phyloP scores from a whole-genome alignment of 148 eudicot species.

The Rheum nobile region DNA sequence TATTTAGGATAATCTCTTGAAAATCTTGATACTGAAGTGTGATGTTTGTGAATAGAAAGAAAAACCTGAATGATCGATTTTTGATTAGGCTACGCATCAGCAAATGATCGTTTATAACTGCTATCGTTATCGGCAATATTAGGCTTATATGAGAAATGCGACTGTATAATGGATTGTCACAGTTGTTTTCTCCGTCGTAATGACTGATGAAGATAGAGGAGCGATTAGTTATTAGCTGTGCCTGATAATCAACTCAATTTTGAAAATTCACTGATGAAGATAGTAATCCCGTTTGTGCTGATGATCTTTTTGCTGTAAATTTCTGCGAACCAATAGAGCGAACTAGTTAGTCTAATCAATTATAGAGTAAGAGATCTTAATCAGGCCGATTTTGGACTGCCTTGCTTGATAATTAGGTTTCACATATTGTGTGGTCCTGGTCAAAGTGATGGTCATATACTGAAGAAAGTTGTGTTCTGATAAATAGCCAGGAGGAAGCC shows the following conservation, averaged over 20 bases:
- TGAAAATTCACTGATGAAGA: neutral
- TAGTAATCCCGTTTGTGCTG: neutral
- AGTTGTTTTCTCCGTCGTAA: too few species aligned
- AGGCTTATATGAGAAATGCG: too few species aligned
- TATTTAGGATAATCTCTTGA: neutral
- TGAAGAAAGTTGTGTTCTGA: neutral
- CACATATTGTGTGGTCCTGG: neutral
- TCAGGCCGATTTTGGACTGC: neutral
- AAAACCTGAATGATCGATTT: neutral
- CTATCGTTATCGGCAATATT: too few species aligned
- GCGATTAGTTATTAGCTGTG: neutral
- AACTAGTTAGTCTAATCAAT: neutral
- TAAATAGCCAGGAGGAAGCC: neutral
- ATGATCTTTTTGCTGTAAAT: neutral
- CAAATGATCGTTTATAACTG: too few species aligned
- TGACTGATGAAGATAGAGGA: neutral
- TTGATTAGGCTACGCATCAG: too few species aligned
- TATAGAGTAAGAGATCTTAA: neutral
- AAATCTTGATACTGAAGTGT: neutral
- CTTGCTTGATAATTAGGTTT: neutral
- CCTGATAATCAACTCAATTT: neutral
- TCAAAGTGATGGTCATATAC: neutral
- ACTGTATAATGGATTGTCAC: too few species aligned
- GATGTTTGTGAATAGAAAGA: neutral
- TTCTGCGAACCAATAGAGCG: neutral